Conservation (phyloP, 2,329 filamentous ascomycete species). For the Microdochium bolleyi region DNA sequence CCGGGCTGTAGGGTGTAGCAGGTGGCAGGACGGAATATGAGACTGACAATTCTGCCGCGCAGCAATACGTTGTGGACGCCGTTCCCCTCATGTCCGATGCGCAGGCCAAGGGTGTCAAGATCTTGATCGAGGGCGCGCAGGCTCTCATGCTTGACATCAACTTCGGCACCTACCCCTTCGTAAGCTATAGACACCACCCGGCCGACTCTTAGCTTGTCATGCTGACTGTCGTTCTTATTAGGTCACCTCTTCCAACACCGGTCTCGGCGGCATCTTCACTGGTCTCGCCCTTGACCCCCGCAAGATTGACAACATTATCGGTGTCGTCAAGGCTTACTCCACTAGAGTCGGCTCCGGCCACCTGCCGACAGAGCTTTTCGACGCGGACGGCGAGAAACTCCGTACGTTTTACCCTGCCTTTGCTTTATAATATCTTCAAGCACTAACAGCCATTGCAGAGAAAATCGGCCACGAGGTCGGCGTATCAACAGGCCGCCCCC, state of each 20-base stretch:
- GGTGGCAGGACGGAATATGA: background rate
- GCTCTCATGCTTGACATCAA: conserved; percentile 52
- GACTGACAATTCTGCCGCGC: background rate
- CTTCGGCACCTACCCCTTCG: conserved; percentile 51
- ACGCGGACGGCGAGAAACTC: background rate
- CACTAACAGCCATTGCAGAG: background rate
- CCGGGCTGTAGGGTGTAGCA: conserved; percentile 53
- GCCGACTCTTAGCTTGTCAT: no score
- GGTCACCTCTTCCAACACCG: conserved; percentile 49
- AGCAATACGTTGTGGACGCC: conserved; percentile 55
- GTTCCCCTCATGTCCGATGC: conserved; percentile 54
- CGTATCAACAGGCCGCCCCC: conserved; percentile 5
- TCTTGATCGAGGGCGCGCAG: conserved; percentile 57
- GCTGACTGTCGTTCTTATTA: conserved; percentile 14
- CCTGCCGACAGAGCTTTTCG: background rate
- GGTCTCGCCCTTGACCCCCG: conserved; percentile 47
- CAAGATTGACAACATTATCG: conserved; percentile 48
- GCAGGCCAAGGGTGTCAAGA: conserved; percentile 45
- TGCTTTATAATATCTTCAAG: background rate
- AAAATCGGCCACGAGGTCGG: conserved; percentile 2
- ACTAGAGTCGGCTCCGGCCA: background rate
- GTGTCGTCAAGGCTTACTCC: conserved; percentile 57
- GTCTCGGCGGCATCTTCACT: conserved; percentile 50
- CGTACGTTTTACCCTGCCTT: background rate
- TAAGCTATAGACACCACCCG: conserved; percentile 28